phyloP scores from a whole-genome alignment of 208 protist genomes.

The Phytomonas sp. region DNA sequence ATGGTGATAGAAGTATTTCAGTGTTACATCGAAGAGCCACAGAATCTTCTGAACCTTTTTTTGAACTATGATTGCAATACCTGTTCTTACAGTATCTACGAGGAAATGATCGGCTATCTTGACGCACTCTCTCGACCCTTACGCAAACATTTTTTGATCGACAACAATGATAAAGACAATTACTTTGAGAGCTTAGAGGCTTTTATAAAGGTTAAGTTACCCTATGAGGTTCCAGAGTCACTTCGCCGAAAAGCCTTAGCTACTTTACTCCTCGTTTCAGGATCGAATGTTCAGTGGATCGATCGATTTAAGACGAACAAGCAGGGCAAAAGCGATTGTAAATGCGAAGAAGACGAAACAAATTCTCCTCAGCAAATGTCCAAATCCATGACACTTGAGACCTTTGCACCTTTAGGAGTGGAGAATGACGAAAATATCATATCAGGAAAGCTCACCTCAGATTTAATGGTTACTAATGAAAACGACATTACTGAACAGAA shows the following conservation, averaged over 20 bases:
- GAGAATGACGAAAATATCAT: not conserved
- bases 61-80: constrained; percentile 98
- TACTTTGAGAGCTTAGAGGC: not conserved
- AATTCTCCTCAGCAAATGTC: not conserved
- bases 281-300: constrained; percentile 82
- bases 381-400: not conserved
- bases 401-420: not conserved
- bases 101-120: constrained; percentile 91
- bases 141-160: not conserved
- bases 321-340: constrained; percentile 5
- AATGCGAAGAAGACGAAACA: not conserved
- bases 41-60: constrained; percentile 93
- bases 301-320: constrained; percentile 68
- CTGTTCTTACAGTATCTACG: constrained; percentile 89
- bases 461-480: not conserved
- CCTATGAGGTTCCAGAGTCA: constrained; percentile 40
- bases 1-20: constrained; percentile 84
- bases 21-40: constrained; percentile 89
- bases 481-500: not conserved
- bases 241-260: constrained; percentile 49
- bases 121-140: constrained; percentile 28
- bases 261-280: constrained; percentile 59
- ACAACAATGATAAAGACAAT: not conserved
- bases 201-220: constrained; percentile 12
- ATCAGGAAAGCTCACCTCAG: not conserved